These are phyloP conservation scores for Aspergillus sp. DNA, from an alignment of 2,329 filamentous ascomycete genomes.

Conservation along the genomic window DNA sequence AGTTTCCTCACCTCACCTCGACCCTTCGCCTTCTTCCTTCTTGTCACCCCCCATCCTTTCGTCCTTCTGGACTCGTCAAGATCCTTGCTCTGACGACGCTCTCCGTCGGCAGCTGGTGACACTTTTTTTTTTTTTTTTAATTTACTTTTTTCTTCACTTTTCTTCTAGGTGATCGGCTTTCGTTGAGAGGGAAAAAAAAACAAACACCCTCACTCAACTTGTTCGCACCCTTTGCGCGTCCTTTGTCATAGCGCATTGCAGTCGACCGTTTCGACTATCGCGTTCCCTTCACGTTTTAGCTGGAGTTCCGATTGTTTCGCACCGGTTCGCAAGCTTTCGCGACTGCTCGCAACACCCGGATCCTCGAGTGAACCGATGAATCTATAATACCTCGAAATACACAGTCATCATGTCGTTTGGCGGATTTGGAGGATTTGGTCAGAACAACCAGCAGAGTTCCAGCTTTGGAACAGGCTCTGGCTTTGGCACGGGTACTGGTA, in stretches of 20 bases:
- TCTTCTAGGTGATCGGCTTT: not conserved
- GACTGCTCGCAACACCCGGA: conserved; percentile 6
- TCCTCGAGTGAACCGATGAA: conserved; percentile 28
- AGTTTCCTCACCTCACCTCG: conserved; percentile 10
- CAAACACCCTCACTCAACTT: conserved; percentile 1
- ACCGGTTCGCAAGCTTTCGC: conserved; percentile 2
- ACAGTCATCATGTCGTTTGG: conserved; percentile 40
- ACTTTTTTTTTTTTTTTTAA: conserved; percentile 10
- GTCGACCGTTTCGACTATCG: conserved; percentile 1
- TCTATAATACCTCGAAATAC: conserved; percentile 23
- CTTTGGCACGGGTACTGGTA: conserved; percentile 33
- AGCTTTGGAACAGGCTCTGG: conserved; percentile 40
- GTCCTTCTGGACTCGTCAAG: conserved; percentile 12
- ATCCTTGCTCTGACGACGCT: conserved; percentile 17
- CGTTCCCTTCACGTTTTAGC: not conserved
- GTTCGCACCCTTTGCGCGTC: conserved; percentile 16
- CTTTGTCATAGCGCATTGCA: conserved; percentile 9
- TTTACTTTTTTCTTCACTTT: not conserved
- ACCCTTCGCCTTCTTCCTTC: conserved; percentile 3
- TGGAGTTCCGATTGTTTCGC: not conserved
- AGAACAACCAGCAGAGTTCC: conserved; percentile 52
- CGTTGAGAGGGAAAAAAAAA: conserved; percentile 13
- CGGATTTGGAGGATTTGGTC: conserved; percentile 58
- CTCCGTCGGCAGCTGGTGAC: conserved; percentile 18
- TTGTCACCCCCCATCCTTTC: not conserved